phyloP scores from a whole-genome alignment of 228 moss, liverwort and hornwort genomes.

The Sphagnum fallax region DNA sequence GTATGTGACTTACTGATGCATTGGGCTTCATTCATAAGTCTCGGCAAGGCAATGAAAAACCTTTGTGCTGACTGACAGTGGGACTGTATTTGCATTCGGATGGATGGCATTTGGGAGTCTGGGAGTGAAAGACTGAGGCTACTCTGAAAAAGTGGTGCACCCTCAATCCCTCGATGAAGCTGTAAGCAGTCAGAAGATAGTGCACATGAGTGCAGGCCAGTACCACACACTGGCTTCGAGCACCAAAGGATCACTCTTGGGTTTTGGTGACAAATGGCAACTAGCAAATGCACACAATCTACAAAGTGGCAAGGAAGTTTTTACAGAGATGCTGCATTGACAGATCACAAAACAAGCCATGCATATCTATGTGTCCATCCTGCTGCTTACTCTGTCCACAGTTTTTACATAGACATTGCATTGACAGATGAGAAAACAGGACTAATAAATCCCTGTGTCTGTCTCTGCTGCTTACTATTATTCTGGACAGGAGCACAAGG shows the following conservation, averaged over 20 bases:
- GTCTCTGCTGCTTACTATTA: too few relatives aligned
- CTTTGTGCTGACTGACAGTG: conserved; percentile 59
- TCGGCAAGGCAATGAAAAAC: conserved; percentile 65
- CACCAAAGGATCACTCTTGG: conserved; percentile 43
- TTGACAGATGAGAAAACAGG: too few relatives aligned
- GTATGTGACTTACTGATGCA: too few relatives aligned
- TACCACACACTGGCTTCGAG: conserved; percentile 64
- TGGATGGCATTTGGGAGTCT: conserved; percentile 59
- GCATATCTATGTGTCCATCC: too few relatives aligned
- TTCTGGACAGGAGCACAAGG: too few relatives aligned
- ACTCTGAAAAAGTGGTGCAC: conserved; percentile 49
- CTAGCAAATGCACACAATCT: conserved; percentile 10
- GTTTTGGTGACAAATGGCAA: conserved; percentile 65
- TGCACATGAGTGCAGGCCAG: conserved; percentile 48
- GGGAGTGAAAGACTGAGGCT: conserved; percentile 37
- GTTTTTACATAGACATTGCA: too few relatives aligned
- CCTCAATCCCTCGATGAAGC: conserved; percentile 37
- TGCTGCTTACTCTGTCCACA: too few relatives aligned
- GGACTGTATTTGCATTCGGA: conserved; percentile 63
- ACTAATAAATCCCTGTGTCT: too few relatives aligned
- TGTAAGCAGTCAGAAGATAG: conserved; percentile 36
- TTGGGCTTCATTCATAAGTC: conserved; percentile 25
- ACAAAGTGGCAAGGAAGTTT: not conserved
- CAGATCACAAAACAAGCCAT: too few relatives aligned
- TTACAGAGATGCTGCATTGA: not conserved